Conservation (phyloP, 2,329 filamentous ascomycete genomes). For the Calonectria pteridis region DNA sequence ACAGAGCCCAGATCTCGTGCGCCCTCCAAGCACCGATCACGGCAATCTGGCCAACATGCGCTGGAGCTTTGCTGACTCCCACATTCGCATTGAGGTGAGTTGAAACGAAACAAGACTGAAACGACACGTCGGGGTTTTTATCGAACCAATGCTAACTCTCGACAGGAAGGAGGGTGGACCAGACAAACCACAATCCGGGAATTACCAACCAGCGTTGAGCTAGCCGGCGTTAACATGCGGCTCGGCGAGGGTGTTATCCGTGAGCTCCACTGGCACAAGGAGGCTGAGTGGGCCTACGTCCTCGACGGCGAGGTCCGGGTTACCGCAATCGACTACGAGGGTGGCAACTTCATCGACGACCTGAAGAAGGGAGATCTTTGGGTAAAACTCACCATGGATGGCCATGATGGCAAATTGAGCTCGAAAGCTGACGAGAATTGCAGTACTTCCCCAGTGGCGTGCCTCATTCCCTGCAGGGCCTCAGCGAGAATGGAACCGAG, state of each 20-base stretch:
- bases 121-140: not conserved
- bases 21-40: slow-evolving; percentile 80
- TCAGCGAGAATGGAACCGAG: slow-evolving; percentile 71
- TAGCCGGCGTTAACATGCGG: slow-evolving; percentile 84
- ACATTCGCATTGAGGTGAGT: slow-evolving; percentile 71
- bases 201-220: slow-evolving; percentile 74
- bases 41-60: slow-evolving; percentile 78
- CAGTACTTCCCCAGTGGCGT: slow-evolving; percentile 81
- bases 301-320: slow-evolving; percentile 78
- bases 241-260: slow-evolving; percentile 79
- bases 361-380: slow-evolving; percentile 80
- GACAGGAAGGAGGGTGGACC: slow-evolving; percentile 80
- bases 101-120: not conserved
- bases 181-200: slow-evolving; percentile 78
- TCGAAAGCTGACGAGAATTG: not conserved
- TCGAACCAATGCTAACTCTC: slow-evolving; percentile 12
- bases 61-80: slow-evolving; percentile 77
- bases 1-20: slow-evolving; percentile 78
- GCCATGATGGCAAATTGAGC: fast-evolving
- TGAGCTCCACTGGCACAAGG: slow-evolving; percentile 85
- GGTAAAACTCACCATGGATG: slow-evolving; percentile 25
- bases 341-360: slow-evolving; percentile 82
- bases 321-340: slow-evolving; percentile 80
- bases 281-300: slow-evolving; percentile 83
- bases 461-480: slow-evolving; percentile 81